A percentile compares a stretch with the other conserved stretches of the same genome.
These are phyloP conservation scores for Friedmanniomyces simplex DNA, from an alignment of 495 filamentous ascomycete genomes.

Conservation along the genomic window DNA sequence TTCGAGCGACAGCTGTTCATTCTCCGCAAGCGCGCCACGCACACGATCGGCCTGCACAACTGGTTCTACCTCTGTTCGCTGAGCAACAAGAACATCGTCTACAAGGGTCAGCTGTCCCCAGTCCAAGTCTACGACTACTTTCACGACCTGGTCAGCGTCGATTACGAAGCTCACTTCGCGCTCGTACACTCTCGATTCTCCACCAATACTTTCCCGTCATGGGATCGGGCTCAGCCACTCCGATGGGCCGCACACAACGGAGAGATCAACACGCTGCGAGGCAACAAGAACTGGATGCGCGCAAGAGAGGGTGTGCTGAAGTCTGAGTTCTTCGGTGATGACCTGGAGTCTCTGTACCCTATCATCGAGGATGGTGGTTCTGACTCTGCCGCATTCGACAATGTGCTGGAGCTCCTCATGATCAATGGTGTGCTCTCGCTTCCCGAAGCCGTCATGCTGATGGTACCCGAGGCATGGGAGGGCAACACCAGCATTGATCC, in stretches of 20 bases:
- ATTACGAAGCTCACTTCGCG: constrained; percentile 96
- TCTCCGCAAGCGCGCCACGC: constrained; percentile 86
- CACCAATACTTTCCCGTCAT: constrained; percentile 98
- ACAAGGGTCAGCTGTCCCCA: constrained; percentile 95
- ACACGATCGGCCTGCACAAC: constrained; percentile 89
- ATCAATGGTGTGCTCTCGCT: constrained; percentile 97
- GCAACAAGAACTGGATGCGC: constrained; percentile 99
- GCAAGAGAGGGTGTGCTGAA: constrained; percentile 93
- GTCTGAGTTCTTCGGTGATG: constrained; percentile 85
- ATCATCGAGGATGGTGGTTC: constrained; percentile 97
- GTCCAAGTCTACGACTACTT: constrained; percentile 99
- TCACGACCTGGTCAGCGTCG: constrained; percentile 91
- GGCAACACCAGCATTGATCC: constrained; percentile 88
- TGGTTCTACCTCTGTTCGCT: constrained; percentile 99
- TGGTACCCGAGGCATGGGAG: constrained; percentile 99
- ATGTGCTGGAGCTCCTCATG: constrained; percentile 86
- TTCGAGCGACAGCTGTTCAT: constrained; percentile 95
- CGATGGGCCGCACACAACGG: constrained; percentile 98
- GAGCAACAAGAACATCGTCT: constrained; percentile 98
- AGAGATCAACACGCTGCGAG: constrained; percentile 96
- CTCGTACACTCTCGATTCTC: constrained; percentile 97
- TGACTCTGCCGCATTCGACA: constrained; percentile 97
- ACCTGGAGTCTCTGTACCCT: constrained; percentile 84
- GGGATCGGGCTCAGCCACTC: constrained; percentile 95
- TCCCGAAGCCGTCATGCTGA: constrained; percentile 96